Base-by-base conservation (phyloP, 495 filamentous ascomycete species). In the Talaromyces nanjingensis region DNA sequence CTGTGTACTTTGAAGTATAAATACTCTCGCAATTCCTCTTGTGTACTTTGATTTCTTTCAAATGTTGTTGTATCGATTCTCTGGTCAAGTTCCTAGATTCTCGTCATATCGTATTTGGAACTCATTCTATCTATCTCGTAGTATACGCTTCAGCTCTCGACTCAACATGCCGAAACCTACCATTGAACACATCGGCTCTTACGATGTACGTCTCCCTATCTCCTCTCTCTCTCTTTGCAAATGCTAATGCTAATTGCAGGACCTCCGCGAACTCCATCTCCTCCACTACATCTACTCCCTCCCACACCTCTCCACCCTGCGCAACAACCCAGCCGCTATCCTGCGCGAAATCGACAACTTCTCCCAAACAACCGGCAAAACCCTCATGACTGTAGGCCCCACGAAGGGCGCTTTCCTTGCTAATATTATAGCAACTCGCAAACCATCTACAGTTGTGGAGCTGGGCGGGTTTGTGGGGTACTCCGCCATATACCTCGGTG, bases 401-500 rank as follows among this genome's bases (percentile, higher is more conserved):
- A 73, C 83, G 61, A 96, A 96, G 68, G 90, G 89, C 52, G 77
- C 77, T 47, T 83, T 91, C 24, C 81, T 93, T 18, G 78, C 77
- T 0, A 75, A 87, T 31, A 69, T 91, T 7, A 91, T 94, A 63
- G 71, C 73, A 11, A 75, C 87, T 62, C 68, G 81, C 56, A 88
- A 87, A 70, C 91, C 91, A 0, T 66, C 82, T 45, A 79, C 77
- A 5, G 89, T 92, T 79, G 83, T 94, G 56, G 91, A 96, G 71
- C 82, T 93, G 4, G 91, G 91, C 47, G 88, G 89, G 56, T 96
- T 93, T 73, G 78, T 92, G 33, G 91, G 91, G 52, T 94, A 93
- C 76, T 91, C 88, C 0, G 85, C 86, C 49, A 85, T 92, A 59
- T 76, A 90, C 6, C 91, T 91, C 66, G 87, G 83, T 31, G 79